Base-by-base conservation (phyloP, 2,329 filamentous ascomycete genomes). In the Sclerotinia sclerotiorum region DNA sequence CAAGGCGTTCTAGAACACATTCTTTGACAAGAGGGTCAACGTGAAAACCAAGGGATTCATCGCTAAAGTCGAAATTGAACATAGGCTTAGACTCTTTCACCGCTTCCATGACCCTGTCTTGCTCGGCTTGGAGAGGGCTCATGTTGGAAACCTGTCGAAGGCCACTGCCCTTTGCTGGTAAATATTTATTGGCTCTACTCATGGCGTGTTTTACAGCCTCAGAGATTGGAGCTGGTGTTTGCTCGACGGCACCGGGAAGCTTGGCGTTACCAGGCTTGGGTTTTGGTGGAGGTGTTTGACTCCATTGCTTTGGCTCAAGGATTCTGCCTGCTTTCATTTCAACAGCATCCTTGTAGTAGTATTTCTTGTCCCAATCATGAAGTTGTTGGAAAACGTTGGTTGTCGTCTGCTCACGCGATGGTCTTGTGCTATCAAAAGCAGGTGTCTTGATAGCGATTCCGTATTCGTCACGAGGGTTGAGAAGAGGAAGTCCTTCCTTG, bases 121-220 rank as follows among this genome's bases (percentile, higher is more conserved):
- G 39, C 24, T 72, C 70, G 7, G 24, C 21, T 24, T 68, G 64
- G 24, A 69, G 39, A 29, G 70, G 69, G 15, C 69, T 70, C 67
- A 71, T 65, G 27, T 48, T 60, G 24, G 64, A 63, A 19, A 70
- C 62, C 3, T 70, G 67, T 49, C 70, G 64, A 55, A 72, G 65
- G 5, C 61, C 51, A 61, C 69, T 70, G 24, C 68, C 65, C 44
- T 67, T 62, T 19, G 32, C 35, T 49, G 69, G 69, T 29, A 61
- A 46, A 46, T 63, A 69, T 39, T 70, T 71, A 15, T 71, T 67
- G 13, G 61, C 65, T 17, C 44, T 62, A 4, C 49, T 48, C 44
- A 66, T 70, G 15, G 58, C 67, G 19, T 35, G 56, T 21, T 58
- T 46, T 52, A 66, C 52, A 27, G 56, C 57, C n/a, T 64, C 62